Conservation (phyloP, 2,329 filamentous ascomycete genomes). For the Nothopassalora personata region DNA sequence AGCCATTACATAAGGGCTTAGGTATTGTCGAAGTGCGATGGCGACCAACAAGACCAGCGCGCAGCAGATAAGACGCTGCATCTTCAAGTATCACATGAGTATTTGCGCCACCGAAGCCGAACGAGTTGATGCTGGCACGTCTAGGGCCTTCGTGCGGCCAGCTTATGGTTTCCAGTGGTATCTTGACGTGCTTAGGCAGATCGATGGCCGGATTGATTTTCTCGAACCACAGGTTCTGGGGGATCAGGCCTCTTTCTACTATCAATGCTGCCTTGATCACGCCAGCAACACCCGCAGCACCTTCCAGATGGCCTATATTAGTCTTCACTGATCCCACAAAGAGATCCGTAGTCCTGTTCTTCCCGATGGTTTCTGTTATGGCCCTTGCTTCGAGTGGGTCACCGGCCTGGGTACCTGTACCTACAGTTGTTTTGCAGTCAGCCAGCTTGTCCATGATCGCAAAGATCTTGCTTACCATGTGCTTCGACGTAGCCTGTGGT, state of each 20-base stretch:
- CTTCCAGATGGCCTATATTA: conserved; percentile 14
- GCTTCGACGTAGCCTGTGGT: conserved; percentile 17
- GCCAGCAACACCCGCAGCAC: conserved; percentile 7
- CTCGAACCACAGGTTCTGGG: conserved; percentile 20
- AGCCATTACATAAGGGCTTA: too few relatives aligned
- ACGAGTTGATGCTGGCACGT: conserved; percentile 18
- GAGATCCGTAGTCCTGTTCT: background rate
- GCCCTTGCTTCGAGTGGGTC: conserved; percentile 2
- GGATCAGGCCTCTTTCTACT: conserved; percentile 24
- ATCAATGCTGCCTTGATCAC: conserved; percentile 20
- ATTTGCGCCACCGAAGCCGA: conserved; percentile 29
- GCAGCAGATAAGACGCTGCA: conserved; percentile 10
- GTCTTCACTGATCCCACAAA: conserved; percentile 8
- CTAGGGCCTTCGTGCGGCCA: conserved; percentile 26
- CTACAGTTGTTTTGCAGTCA: too few relatives aligned
- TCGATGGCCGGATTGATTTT: conserved; percentile 28
- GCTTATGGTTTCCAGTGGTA: conserved; percentile 19
- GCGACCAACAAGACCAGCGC: conserved; percentile 3
- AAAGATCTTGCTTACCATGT: too few relatives aligned
- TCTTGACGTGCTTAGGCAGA: conserved; percentile 16
- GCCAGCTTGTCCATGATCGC: too few relatives aligned
- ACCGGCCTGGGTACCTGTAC: conserved; percentile 6
- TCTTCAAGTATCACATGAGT: conserved; percentile 27
- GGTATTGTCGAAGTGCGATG: too few relatives aligned
- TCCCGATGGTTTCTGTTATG: background rate